These are phyloP conservation scores for Colletotrichum sp. DNA, from an alignment of 2,329 filamentous ascomycete genomes.

Conservation along the genomic window DNA sequence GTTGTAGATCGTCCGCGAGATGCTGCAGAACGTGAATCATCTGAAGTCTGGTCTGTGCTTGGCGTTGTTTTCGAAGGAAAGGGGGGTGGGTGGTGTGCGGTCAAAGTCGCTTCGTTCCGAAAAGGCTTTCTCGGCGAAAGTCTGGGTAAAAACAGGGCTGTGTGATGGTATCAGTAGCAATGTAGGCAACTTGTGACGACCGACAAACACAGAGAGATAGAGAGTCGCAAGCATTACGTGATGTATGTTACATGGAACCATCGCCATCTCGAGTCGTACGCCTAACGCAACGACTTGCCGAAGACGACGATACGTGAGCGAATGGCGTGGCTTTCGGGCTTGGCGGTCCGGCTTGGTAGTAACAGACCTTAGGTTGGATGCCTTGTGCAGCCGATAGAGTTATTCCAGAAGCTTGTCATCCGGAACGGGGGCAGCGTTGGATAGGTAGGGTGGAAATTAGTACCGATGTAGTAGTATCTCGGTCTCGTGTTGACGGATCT, in stretches of 20 bases:
- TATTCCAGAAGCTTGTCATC: constrained; percentile 1
- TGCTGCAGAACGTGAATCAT: constrained; percentile 13
- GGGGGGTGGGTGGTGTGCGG: not conserved
- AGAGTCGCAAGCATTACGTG: not conserved
- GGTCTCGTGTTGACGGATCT: not conserved
- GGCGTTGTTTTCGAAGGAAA: not conserved
- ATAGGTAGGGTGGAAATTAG: not conserved
- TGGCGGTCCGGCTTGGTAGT: not conserved
- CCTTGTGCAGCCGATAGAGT: not conserved
- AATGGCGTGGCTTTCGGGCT: not conserved
- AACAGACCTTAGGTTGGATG: not conserved
- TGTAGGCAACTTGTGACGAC: not conserved
- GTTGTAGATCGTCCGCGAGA: not conserved
- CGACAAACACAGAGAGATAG: not conserved
- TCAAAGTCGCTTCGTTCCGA: not conserved
- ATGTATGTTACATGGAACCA: not conserved
- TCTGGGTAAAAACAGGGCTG: not conserved
- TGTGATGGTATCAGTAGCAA: not conserved
- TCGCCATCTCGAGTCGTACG: not conserved
- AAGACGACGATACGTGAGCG: not conserved
- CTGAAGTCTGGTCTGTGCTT: not conserved
- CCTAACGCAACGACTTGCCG: not conserved
- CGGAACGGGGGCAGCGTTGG: not conserved
- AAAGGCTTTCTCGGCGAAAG: not conserved
- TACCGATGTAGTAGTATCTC: not conserved